Percentiles rank a stretch among this genome's conserved stretches.
These are phyloP conservation scores for Wickerhamomyces sp. DNA, from an alignment of 1,139 yeast genomes.

Conservation along the genomic window DNA sequence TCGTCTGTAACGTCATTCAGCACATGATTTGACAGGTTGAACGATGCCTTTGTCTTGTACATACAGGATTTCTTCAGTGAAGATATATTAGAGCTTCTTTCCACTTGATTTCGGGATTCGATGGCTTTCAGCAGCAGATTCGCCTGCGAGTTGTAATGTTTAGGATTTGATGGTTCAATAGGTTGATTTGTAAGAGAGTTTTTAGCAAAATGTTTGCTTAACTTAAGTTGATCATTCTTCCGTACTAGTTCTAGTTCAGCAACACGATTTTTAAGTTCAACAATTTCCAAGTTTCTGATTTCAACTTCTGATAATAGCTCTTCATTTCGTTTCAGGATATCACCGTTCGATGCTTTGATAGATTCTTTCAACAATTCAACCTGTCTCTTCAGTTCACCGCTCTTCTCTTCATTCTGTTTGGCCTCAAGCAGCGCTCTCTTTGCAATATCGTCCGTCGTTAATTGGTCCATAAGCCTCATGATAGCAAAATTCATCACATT, in stretches of 20 bases:
- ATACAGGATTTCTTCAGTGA: not conserved
- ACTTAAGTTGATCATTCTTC: conserved; percentile 60
- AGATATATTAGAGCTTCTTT: not conserved
- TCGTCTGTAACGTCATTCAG: not conserved
- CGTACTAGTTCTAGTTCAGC: conserved; percentile 43
- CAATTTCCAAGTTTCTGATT: conserved; percentile 52
- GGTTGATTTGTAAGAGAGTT: conserved; percentile 10
- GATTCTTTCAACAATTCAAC: conserved; percentile 64
- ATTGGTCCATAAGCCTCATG: conserved; percentile 61
- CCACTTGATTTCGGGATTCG: conserved; percentile 5
- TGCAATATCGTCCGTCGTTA: conserved; percentile 84
- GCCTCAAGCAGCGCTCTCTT: conserved; percentile 69
- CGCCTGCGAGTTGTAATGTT: conserved; percentile 2
- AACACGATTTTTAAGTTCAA: conserved; percentile 35
- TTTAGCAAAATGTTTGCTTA: conserved; percentile 46
- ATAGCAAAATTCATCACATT: conserved; percentile 73
- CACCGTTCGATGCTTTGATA: conserved; percentile 49
- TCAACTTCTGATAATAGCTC: conserved; percentile 54
- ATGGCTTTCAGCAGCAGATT: conserved; percentile 9
- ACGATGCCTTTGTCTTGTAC: conserved; percentile 3
- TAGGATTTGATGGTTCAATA: not conserved
- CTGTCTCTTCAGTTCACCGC: conserved; percentile 64
- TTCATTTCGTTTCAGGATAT: conserved; percentile 59
- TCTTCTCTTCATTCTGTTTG: conserved; percentile 47
- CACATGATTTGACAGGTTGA: conserved; percentile 2